phyloP scores from a whole-genome alignment of 2,329 filamentous ascomycete species.

The Alternaria sp. region DNA sequence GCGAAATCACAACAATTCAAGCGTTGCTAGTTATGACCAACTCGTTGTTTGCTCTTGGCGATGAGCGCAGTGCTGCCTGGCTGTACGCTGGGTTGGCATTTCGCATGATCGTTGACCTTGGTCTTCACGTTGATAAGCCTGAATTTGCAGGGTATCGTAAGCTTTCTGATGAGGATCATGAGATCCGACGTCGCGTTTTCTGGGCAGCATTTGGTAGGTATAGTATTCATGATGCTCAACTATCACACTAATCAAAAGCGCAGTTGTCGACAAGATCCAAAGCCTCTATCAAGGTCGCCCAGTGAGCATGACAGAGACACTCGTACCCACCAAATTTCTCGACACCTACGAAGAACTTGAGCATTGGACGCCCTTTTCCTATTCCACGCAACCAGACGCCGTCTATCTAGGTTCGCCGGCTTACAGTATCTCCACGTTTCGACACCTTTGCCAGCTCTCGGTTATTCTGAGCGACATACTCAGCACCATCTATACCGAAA shows the following conservation, averaged over 20 bases:
- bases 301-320: slow-evolving; percentile 53
- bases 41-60: slow-evolving; percentile 58
- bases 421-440: slow-evolving; percentile 55
- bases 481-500: slow-evolving; percentile 49
- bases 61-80: slow-evolving; percentile 62
- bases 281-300: slow-evolving; percentile 63
- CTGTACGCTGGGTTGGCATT: slow-evolving; percentile 64
- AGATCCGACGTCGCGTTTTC: slow-evolving; percentile 54
- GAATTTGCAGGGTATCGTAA: slow-evolving; percentile 37
- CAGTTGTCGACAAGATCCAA: slow-evolving; percentile 59
- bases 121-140: slow-evolving; percentile 57
- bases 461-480: slow-evolving; percentile 54
- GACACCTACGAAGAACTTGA: slow-evolving; percentile 63
- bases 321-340: slow-evolving; percentile 56
- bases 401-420: slow-evolving; percentile 45
- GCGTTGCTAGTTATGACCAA: slow-evolving; percentile 60
- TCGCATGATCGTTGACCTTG: slow-evolving; percentile 62
- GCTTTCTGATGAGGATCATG: slow-evolving; percentile 55
- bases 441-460: slow-evolving; percentile 53
- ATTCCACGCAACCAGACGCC: slow-evolving; percentile 31
- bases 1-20: slow-evolving; percentile 62
- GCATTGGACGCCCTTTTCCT: slow-evolving; percentile 57
- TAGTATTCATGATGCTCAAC: background rate
- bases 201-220: slow-evolving; percentile 53
- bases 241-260: slow-evolving; percentile 9